A percentile compares a stretch with the other conserved stretches of the same genome.
Evolutionary conservation across 768 basidiomycete genomes (phyloP).

Genomic region (Cystofilobasidium bisporidii): DNA sequence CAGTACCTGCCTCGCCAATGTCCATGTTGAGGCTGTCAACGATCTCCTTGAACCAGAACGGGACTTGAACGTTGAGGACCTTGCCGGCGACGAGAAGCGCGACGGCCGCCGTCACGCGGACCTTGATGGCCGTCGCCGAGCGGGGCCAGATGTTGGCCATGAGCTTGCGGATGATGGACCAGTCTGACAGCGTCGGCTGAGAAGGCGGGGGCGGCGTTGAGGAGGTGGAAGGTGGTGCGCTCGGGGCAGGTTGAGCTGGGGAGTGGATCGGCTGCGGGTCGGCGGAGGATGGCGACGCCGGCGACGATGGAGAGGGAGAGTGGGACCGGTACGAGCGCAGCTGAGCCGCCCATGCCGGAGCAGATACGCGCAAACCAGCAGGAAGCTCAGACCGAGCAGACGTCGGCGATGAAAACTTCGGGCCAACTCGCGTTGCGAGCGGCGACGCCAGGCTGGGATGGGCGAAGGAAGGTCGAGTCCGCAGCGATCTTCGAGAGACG

Average conservation of each 20-base stretch:
- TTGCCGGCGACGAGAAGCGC: constrained; percentile 72
- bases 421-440: no score
- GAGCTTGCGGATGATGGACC: constrained; percentile 73
- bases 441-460: no score
- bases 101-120: constrained; percentile 73
- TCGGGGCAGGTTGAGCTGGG: not conserved
- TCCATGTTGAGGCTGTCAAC: constrained; percentile 83
- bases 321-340: not conserved
- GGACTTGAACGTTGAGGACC: constrained; percentile 96
- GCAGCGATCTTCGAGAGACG: no score
- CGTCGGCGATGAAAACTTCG: no score
- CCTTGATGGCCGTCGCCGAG: constrained; percentile 62
- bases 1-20: constrained; percentile 61
- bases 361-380: no score
- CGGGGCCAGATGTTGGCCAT: constrained; percentile 84
- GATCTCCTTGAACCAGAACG: constrained; percentile 82
- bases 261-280: not conserved
- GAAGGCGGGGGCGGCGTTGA: not conserved
- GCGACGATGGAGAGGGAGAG: not conserved
- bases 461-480: no score
- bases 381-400: no score
- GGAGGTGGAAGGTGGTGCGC: not conserved
- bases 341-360: not conserved
- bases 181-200: constrained; percentile 47
- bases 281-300: not conserved